These are phyloP conservation scores for Wickerhamomyces kurtzmanii DNA, from an alignment of 805 yeast genomes.

Conservation along the genomic window DNA sequence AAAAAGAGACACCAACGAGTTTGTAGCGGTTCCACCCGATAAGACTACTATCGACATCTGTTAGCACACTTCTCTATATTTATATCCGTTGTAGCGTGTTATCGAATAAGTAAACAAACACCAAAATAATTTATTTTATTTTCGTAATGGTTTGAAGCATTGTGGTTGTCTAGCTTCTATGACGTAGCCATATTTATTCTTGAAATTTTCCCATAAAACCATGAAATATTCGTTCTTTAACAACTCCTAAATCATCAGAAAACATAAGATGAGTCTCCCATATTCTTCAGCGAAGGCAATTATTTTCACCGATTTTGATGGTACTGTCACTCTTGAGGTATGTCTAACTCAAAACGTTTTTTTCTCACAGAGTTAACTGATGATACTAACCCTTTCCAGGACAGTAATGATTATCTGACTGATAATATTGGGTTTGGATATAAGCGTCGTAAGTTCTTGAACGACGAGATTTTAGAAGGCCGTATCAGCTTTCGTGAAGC, in stretches of 20 bases:
- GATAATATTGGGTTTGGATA: slow-evolving; percentile 84
- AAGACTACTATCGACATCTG: slow-evolving; percentile 32
- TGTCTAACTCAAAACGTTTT: slow-evolving; percentile 1
- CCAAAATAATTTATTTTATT: no score
- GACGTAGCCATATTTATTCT: no score
- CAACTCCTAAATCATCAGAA: no score
- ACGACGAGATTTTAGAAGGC: slow-evolving; percentile 64
- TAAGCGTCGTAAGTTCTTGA: slow-evolving; percentile 53
- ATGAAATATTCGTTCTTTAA: no score
- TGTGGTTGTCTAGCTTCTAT: no score
- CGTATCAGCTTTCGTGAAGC: slow-evolving; percentile 70
- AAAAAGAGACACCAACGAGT: slow-evolving; percentile 57
- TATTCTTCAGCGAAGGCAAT: no score
- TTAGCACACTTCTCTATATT: no score
- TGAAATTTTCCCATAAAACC: no score
- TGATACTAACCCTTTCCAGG: slow-evolving; percentile 20
- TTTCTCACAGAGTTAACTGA: not conserved
- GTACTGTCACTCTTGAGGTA: slow-evolving; percentile 83
- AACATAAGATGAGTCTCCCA: no score
- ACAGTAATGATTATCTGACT: slow-evolving; percentile 86
- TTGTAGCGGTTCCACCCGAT: slow-evolving; percentile 89
- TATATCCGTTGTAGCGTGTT: no score
- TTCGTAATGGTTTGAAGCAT: no score
- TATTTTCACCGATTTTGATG: slow-evolving; percentile 96
- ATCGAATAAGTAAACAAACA: no score